Conservation (phyloP, 768 basidiomycete species). For the Pleurotus tuber-regium region DNA sequence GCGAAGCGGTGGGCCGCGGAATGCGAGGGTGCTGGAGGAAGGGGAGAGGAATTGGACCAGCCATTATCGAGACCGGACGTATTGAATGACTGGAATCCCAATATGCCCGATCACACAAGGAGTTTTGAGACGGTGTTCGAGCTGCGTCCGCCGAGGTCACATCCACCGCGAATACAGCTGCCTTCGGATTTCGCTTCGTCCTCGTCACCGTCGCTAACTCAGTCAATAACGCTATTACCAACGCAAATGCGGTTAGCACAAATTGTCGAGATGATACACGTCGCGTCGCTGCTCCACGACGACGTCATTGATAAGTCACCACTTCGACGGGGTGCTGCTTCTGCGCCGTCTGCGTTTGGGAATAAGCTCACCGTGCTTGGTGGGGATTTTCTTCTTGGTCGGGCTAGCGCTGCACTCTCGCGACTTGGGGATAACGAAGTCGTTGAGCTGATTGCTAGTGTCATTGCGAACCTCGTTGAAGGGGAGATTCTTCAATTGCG, state of each 20-base stretch:
- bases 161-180: slow-evolving; percentile 28
- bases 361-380: slow-evolving; percentile 94
- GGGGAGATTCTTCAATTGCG: slow-evolving; percentile 88
- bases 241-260: slow-evolving; percentile 92
- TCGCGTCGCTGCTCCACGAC: slow-evolving; percentile 92
- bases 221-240: slow-evolving; percentile 59
- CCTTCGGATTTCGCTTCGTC: slow-evolving; percentile 18
- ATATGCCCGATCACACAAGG: slow-evolving; percentile 73
- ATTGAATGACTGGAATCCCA: slow-evolving; percentile 89
- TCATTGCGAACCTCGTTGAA: slow-evolving; percentile 95
- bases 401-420: slow-evolving; percentile 84
- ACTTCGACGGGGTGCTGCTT: slow-evolving; percentile 57
- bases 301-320: slow-evolving; percentile 76
- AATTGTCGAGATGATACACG: slow-evolving; percentile 97
- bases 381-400: slow-evolving; percentile 93
- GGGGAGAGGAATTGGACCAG: slow-evolving; percentile 62
- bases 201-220: slow-evolving; percentile 20
- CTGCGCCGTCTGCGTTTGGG: slow-evolving; percentile 69
- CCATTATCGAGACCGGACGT: slow-evolving; percentile 80
- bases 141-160: slow-evolving; percentile 38
- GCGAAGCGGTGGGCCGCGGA: slow-evolving; percentile 59
- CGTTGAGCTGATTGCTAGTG: slow-evolving; percentile 88
- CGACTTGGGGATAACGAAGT: slow-evolving; percentile 86
- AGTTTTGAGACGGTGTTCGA: slow-evolving; percentile 64
- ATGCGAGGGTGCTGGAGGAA: slow-evolving; percentile 52